Base-by-base conservation (phyloP, 192 early-diverging fungal species). In the Backusella mclennaniae region DNA sequence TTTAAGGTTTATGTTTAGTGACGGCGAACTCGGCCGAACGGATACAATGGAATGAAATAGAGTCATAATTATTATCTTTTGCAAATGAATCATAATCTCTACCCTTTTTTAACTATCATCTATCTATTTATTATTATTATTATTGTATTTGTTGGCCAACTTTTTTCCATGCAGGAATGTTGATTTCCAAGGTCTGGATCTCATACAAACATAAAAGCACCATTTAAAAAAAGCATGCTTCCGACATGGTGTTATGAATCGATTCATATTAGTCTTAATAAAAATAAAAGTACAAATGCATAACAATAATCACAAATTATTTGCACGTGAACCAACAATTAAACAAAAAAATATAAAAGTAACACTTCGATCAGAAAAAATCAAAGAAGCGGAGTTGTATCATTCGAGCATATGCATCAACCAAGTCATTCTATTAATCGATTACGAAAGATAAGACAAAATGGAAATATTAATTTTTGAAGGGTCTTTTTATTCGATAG, bases 161-260 rank as follows among this genome's bases (percentile, higher is more conserved):
- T 59, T 59, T 56, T 26, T 59, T 26, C 52, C 53, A 59, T 59
- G 53, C 53, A 59, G 53, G 23, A 59, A 59, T 59, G 56, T 63
- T 63, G 56, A 63, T 29, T 26, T 63, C 26, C 7, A 63, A 63
- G 1, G 23, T 29, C 12, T 63, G 21, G 23, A 12, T 63, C 26
- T 63, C 26, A 15, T 29, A 9, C 6, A 63, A 63, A 63, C 23
- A 63, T 63, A 63, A 26, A 21, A 59, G 26, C 4, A 26, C 26
- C 8, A 14, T 29, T 29, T 63, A 29, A 63, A 63, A 63, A 59
- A 56, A 56, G 53, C n/a, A 56, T 56, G n/a, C n/a, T 21, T 56
- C 21, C 21, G 21, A 29, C 26, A 29, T 26, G 21, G 9, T 29
- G 9, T 63, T 2, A 26, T 63, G 56, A 29, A 63, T 29, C 56